Percentiles rank a stretch among this genome's conserved stretches.
Conservation (phyloP, 768 basidiomycete species). For the Podaxis sp. region DNA sequence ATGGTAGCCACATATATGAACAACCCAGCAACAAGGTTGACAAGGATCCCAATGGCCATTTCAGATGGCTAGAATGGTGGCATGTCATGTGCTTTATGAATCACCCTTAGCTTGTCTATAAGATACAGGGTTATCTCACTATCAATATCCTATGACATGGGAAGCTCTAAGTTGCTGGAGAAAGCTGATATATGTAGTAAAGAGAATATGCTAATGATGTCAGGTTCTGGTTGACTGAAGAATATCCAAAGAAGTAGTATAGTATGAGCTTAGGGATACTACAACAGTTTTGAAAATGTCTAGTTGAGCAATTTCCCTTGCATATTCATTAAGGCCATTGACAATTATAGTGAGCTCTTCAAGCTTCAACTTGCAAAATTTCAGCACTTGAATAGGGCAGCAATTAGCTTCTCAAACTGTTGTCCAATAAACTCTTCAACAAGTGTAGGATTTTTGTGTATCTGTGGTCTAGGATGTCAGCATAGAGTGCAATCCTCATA, state of each 20-base stretch:
- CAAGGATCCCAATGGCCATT: neutral
- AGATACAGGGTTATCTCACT: neutral
- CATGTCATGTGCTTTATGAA: neutral
- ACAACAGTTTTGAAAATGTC: neutral
- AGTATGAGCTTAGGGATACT: neutral
- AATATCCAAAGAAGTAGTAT: neutral
- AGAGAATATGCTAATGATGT: neutral
- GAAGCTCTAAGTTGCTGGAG: neutral
- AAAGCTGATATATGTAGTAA: neutral
- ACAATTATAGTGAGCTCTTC: neutral
- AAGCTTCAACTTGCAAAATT: neutral
- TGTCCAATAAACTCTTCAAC: neutral
- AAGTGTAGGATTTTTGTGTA: neutral
- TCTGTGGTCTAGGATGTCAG: neutral
- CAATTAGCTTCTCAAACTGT: neutral
- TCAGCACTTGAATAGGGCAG: neutral
- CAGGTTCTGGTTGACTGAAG: neutral
- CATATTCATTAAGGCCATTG: neutral
- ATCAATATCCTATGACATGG: neutral
- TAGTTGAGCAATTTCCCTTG: neutral
- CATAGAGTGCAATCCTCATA: neutral
- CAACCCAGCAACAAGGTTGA: neutral
- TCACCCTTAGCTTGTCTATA: neutral
- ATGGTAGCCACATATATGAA: constrained; percentile 3
- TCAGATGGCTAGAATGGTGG: neutral